A percentile compares a stretch with the other conserved stretches of the same genome.
Conservation (phyloP, 75 land plant species). For the Ceratopteris richardii region DNA sequence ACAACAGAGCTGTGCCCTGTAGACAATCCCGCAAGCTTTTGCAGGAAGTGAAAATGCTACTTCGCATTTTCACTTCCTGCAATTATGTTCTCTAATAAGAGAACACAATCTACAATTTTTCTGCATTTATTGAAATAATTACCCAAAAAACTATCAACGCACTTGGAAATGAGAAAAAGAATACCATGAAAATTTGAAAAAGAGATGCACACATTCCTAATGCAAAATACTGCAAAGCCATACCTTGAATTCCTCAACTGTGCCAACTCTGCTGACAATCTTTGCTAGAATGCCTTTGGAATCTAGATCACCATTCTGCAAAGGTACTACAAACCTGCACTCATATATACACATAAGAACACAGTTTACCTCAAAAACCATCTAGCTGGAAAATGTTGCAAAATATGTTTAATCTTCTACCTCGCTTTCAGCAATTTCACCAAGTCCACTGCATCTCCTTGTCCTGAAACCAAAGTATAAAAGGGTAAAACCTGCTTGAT, state of each 20-base stretch:
- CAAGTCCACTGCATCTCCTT: conserved; percentile 81
- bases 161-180: too few species aligned
- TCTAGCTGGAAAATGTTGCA: not conserved
- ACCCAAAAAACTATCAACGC: too few species aligned
- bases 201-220: too few species aligned
- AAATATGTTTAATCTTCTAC: conserved; percentile 24
- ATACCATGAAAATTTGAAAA: too few species aligned
- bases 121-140: too few species aligned
- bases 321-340: conserved; percentile 66
- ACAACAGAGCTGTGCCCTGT: too few species aligned
- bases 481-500: conserved; percentile 72
- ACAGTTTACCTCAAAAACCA: not conserved
- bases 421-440: conserved; percentile 66
- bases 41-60: too few species aligned
- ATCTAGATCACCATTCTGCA: conserved; percentile 88
- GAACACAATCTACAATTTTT: too few species aligned
- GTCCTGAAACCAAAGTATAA: conserved; percentile 84
- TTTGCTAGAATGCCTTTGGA: conserved; percentile 66
- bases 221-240: conserved; percentile 4
- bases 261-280: conserved; percentile 51
- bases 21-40: too few species aligned
- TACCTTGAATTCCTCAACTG: conserved; percentile 70
- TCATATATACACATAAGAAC: not conserved
- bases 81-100: too few species aligned
- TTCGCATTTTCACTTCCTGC: too few species aligned